Evolutionary conservation across 2,329 filamentous ascomycete species (phyloP).

Genomic region (Fusarium musae): DNA sequence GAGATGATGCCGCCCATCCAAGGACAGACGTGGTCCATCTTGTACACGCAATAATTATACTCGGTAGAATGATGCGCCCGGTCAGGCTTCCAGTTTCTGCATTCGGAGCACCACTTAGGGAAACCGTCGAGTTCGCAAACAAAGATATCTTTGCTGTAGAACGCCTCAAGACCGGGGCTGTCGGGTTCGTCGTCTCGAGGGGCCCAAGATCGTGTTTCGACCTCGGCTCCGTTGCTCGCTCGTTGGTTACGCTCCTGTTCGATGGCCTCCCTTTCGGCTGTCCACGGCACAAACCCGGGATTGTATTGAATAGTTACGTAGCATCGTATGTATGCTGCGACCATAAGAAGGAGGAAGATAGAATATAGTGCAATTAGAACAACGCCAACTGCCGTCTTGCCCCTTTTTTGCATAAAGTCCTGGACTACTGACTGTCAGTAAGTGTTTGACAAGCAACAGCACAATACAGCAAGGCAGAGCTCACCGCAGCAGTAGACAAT

Average conservation of each 20-base stretch:
- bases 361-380: conserved; percentile 79
- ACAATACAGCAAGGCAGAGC: conserved; percentile 45
- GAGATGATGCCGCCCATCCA: conserved; percentile 96
- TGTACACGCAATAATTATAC: conserved; percentile 80
- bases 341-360: conserved; percentile 74
- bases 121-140: conserved; percentile 84
- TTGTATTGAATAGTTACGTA: conserved; percentile 71
- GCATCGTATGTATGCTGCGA: conserved; percentile 76
- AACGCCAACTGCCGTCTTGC: conserved; percentile 68
- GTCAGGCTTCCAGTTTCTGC: conserved; percentile 88
- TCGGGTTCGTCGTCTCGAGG: conserved; percentile 64
- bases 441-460: not conserved
- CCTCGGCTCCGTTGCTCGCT: conserved; percentile 38
- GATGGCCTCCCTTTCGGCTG: conserved; percentile 52
- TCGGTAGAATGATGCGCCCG: conserved; percentile 88
- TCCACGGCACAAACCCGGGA: conserved; percentile 77
- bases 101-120: conserved; percentile 88
- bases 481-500: conserved; percentile 75
- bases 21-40: conserved; percentile 97
- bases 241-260: conserved; percentile 41
- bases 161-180: conserved; percentile 75
- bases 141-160: conserved; percentile 86
- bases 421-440: conserved; percentile 59
- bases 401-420: conserved; percentile 69
- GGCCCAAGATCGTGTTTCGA: conserved; percentile 47